Conservation (phyloP, 768 basidiomycete genomes). For the Mycena epipterygia region DNA sequence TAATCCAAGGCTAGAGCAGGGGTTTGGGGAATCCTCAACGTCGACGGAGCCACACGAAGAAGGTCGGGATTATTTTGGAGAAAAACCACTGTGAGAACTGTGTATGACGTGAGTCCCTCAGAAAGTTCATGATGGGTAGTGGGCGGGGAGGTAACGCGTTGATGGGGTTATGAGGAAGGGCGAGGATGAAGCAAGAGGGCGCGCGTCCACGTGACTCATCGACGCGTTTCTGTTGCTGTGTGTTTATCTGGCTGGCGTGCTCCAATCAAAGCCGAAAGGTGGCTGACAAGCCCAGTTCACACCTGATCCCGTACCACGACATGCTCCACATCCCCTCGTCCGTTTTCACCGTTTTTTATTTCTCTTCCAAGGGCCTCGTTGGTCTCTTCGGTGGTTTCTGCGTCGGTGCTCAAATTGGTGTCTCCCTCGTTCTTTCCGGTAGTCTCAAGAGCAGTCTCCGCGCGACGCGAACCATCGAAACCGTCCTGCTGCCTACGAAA, state of each 20-base stretch:
- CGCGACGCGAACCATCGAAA: constrained; percentile 1
- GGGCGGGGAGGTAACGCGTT: too few species aligned
- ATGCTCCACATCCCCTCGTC: constrained; percentile 20
- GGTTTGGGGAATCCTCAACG: too few species aligned
- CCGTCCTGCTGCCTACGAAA: background rate
- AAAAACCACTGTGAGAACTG: too few species aligned
- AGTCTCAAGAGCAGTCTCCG: background rate
- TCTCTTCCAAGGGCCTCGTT: constrained; percentile 8
- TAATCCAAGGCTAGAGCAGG: too few species aligned
- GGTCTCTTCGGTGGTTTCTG: constrained; percentile 9
- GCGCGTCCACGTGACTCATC: background rate
- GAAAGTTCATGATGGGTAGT: too few species aligned
- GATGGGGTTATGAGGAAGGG: too few species aligned
- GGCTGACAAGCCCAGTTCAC: constrained; percentile 3
- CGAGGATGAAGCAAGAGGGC: background rate
- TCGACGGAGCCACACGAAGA: too few species aligned
- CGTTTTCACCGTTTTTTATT: background rate
- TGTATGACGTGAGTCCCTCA: too few species aligned
- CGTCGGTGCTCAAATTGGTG: background rate
- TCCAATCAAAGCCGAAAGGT: background rate
- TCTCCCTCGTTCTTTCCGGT: background rate
- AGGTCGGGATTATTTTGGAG: too few species aligned
- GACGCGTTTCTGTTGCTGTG: background rate
- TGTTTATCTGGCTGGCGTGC: background rate
- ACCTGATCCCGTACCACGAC: constrained; percentile 20